Percentiles rank a stretch among this genome's conserved stretches.
Conservation (phyloP, 2,329 filamentous ascomycete genomes). For the Penicillium capsulatum region DNA sequence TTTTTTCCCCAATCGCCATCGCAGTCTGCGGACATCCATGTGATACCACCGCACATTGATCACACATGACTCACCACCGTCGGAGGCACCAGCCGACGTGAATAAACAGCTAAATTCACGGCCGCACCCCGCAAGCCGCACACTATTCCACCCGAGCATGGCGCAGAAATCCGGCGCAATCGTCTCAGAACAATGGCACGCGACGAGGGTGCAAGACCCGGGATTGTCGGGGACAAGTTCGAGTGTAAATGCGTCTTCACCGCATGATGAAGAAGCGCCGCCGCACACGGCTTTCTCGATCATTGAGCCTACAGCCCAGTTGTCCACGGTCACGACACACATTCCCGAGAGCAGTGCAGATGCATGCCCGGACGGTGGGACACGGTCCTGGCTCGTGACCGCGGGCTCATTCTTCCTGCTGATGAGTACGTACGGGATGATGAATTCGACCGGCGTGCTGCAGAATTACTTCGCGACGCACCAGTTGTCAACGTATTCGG, state of each 20-base stretch:
- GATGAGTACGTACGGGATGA: slow-evolving; percentile 45
- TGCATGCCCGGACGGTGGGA: slow-evolving; percentile 34
- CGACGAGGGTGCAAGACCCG: not conserved
- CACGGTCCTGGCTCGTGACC: slow-evolving; percentile 36
- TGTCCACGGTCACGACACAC: slow-evolving; percentile 19
- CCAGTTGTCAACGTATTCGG: slow-evolving; percentile 43
- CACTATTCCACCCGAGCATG: no score
- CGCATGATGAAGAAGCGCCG: slow-evolving; percentile 14
- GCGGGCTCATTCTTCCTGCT: slow-evolving; percentile 37
- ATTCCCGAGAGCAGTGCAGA: slow-evolving; percentile 10
- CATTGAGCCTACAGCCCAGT: slow-evolving; percentile 16
- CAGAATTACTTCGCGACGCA: slow-evolving; percentile 47
- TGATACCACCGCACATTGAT: no score
- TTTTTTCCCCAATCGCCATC: no score
- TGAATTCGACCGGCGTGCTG: slow-evolving; percentile 49
- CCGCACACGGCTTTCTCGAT: slow-evolving; percentile 19
- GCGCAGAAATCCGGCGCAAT: no score
- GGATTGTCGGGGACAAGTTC: no score
- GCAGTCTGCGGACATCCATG: no score
- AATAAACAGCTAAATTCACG: no score
- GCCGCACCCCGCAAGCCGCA: no score
- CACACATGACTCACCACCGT: no score
- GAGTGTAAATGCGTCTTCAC: no score
- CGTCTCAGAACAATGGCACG: no score
- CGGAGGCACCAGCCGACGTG: no score